phyloP scores from a whole-genome alignment of 2,329 filamentous ascomycete genomes.

The Purpureocillium takamizusanense region DNA sequence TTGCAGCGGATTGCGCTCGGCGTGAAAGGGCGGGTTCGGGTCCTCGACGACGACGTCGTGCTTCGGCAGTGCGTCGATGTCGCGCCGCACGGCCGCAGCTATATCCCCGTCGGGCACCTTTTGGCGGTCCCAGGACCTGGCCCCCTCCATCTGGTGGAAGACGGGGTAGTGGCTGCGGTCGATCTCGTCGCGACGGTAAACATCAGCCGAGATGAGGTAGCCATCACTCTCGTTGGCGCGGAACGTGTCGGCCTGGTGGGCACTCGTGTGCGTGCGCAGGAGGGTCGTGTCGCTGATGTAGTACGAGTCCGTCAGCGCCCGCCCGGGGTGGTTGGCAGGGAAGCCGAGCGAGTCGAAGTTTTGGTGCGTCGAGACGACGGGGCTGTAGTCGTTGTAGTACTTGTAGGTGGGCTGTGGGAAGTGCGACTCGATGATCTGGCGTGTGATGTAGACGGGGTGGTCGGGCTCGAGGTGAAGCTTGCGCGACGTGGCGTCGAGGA shows the following conservation, averaged over 20 bases:
- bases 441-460: slow-evolving; percentile 84
- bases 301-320: slow-evolving; percentile 85
- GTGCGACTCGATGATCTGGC: slow-evolving; percentile 82
- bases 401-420: slow-evolving; percentile 68
- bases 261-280: slow-evolving; percentile 86
- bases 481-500: slow-evolving; percentile 64
- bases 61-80: slow-evolving; percentile 61
- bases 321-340: slow-evolving; percentile 76
- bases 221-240: slow-evolving; percentile 62
- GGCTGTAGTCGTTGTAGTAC: slow-evolving; percentile 70
- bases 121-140: slow-evolving; percentile 73
- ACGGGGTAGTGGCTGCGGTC: slow-evolving; percentile 93
- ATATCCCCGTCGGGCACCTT: slow-evolving; percentile 49
- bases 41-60: slow-evolving; percentile 76
- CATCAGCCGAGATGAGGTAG: slow-evolving; percentile 87
- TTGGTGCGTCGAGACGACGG: slow-evolving; percentile 73
- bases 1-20: slow-evolving; percentile 78
- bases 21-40: slow-evolving; percentile 67
- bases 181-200: slow-evolving; percentile 90
- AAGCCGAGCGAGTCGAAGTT: slow-evolving; percentile 99
- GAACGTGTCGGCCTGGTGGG: slow-evolving; percentile 82
- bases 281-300: slow-evolving; percentile 82
- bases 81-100: slow-evolving; percentile 56
- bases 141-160: slow-evolving; percentile 98
- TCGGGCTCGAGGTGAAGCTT: slow-evolving; percentile 83